These are phyloP conservation scores for Kwoniella dejecticola DNA, from an alignment of 768 basidiomycete genomes.

Conservation along the genomic window DNA sequence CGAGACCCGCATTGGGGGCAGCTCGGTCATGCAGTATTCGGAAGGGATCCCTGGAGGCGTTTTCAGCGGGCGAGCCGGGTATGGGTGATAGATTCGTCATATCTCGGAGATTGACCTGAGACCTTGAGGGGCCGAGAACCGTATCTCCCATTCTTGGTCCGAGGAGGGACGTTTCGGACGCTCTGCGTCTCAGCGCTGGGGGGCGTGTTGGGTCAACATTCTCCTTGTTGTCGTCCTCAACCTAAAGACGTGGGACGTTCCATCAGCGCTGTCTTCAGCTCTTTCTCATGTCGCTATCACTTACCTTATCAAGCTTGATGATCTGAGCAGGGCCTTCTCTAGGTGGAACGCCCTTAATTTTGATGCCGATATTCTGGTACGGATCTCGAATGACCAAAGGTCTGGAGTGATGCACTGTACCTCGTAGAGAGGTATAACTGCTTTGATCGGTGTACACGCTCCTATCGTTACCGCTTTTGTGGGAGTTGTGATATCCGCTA, in stretches of 20 bases:
- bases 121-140: slow-evolving; percentile 10
- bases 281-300: background rate
- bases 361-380: slow-evolving; percentile 26
- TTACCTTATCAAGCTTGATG: background rate
- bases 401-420: slow-evolving; percentile 8
- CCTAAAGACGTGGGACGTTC: too few species aligned
- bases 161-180: slow-evolving; percentile 17
- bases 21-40: slow-evolving; percentile 3
- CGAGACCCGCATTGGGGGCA: background rate
- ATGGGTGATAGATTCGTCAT: slow-evolving; percentile 23
- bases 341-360: slow-evolving; percentile 4
- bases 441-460: slow-evolving; percentile 14
- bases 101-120: slow-evolving; percentile 15
- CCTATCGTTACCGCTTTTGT: background rate
- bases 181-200: slow-evolving; percentile 1
- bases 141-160: slow-evolving; percentile 5
- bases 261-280: too few species aligned
- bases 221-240: slow-evolving; percentile 10
- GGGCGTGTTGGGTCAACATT: slow-evolving; percentile 7
- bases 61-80: slow-evolving; percentile 28
- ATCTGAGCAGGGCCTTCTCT: background rate
- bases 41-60: background rate
- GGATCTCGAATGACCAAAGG: slow-evolving; percentile 28
- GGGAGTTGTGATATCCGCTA: background rate
- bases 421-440: slow-evolving; percentile 14